Conservation (phyloP, 768 basidiomycete genomes). For the Panaeolus papilionaceus region DNA sequence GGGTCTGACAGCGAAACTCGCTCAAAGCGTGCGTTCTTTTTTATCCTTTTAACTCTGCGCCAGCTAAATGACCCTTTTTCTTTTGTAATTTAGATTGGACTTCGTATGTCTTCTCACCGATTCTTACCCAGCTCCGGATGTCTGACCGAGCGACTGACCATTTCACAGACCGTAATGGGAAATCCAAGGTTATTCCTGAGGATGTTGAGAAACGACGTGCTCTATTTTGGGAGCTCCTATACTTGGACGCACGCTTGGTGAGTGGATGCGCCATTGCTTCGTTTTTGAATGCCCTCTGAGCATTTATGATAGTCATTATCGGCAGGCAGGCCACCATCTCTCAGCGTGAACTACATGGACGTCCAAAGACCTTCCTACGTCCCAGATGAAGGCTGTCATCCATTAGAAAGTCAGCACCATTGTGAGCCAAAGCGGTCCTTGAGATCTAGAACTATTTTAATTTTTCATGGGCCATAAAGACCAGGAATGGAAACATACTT, state of each 20-base stretch:
- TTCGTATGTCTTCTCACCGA: slow-evolving; percentile 48
- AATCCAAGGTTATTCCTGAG: slow-evolving; percentile 71
- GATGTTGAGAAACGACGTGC: slow-evolving; percentile 73
- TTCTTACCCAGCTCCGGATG: slow-evolving; percentile 13
- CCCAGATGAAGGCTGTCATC: slow-evolving; percentile 44
- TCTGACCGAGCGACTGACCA: not conserved
- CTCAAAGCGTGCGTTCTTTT: slow-evolving; percentile 59
- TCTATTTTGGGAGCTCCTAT: slow-evolving; percentile 74
- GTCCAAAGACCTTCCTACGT: slow-evolving; percentile 54
- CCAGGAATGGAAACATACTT: slow-evolving; percentile 75
- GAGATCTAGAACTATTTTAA: slow-evolving; percentile 18
- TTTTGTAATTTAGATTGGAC: slow-evolving; percentile 50
- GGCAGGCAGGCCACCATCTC: slow-evolving; percentile 70
- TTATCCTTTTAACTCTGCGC: slow-evolving; percentile 14
- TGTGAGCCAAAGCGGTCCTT: slow-evolving; percentile 37
- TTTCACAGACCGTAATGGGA: slow-evolving; percentile 64
- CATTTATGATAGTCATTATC: slow-evolving; percentile 54
- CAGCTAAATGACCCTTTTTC: slow-evolving; percentile 19
- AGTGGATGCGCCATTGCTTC: slow-evolving; percentile 24
- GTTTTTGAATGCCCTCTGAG: slow-evolving; percentile 4
- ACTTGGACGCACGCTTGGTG: slow-evolving; percentile 67
- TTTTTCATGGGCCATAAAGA: slow-evolving; percentile 41
- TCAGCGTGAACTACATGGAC: slow-evolving; percentile 66
- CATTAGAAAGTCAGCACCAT: slow-evolving; percentile 45
- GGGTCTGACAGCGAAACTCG: slow-evolving; percentile 64